Evolutionary conservation across 306 rosid species (phyloP), one percentile per base, ranked within the genome.

Genomic region (Phaseolus lunatus): DNA sequence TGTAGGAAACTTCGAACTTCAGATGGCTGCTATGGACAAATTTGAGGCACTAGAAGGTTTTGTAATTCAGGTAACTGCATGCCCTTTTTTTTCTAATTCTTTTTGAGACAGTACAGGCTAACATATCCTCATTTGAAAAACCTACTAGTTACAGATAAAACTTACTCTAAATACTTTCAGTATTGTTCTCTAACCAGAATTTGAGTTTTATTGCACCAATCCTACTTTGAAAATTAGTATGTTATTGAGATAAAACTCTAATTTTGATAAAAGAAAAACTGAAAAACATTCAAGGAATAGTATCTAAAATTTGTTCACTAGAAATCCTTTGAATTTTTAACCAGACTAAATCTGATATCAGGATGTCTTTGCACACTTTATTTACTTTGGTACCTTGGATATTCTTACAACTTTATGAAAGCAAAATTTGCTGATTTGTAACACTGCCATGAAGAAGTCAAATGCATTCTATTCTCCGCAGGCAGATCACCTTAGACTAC

Each of bases 401-500:
- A 53, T 12, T 71, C 35, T 13, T 29, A 50, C 75, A 52, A 49
- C 75, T 70, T 27, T 9, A 47, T 47, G 52, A 50, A 39, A 35
- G 14, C 57, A 20, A 48, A 53, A 9, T 33, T 31, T 61, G 24
- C 24, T 31, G 0, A 45, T 41, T 49, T 56, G 62, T 26, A 18
- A 67, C 65, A 39, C 78, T 0, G 20, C 19, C 24, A 23, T 23
- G 35, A 14, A 76, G 68, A 74, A 74, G 35, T 62, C 9, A 61
- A 79, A 77, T 65, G 74, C 73, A 77, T 33, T 75, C 1, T 45
- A 3, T 31, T 73, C 2, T 52, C 65, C 70, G 44, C 92, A 93
- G 97, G 98, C 96, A 16, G 98, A 93, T 83, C 98, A 93, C 75
- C 90, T 93, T 18, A 49, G 98, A 76, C 89, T 84, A 76, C 87